Evolutionary conservation across 148 eudicot species (phyloP).

Genomic region (Arbutus unedo): DNA sequence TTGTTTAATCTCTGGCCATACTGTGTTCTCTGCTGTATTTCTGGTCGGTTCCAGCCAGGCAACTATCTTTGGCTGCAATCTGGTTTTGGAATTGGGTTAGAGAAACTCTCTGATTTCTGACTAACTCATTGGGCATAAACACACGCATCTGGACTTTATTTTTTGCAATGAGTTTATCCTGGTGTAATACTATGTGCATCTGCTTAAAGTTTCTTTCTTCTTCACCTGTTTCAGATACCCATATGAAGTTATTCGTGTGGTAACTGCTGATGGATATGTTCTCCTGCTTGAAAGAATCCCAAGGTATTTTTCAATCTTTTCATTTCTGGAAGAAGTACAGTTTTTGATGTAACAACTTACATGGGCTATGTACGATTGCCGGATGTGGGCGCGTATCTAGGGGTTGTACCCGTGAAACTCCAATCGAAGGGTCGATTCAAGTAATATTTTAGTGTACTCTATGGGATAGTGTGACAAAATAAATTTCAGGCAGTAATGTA

Average conservation of each 20-base stretch:
- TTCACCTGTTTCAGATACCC: constrained; percentile 59
- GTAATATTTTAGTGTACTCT: not conserved
- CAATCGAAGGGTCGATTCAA: not conserved
- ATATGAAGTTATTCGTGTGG: constrained; percentile 91
- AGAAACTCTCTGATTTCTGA: not conserved
- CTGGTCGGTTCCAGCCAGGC: not conserved
- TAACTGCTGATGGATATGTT: constrained; percentile 89
- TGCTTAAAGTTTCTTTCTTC: not conserved
- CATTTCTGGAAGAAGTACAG: not conserved
- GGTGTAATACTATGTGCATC: not conserved
- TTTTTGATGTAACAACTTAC: constrained; percentile 4
- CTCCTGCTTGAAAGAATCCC: constrained; percentile 95
- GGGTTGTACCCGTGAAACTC: not conserved
- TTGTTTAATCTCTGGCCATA: not conserved
- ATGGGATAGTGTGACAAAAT: not conserved
- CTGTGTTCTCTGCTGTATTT: constrained; percentile 7
- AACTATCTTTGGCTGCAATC: not conserved
- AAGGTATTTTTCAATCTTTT: constrained; percentile 41
- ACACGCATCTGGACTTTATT: not conserved
- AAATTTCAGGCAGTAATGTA: not conserved
- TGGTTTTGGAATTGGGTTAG: constrained; percentile 10
- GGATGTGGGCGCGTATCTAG: not conserved
- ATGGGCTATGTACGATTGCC: not conserved
- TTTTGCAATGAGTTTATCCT: not conserved
- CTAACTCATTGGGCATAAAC: not conserved